phyloP scores from a whole-genome alignment of 331 rosid species.

The Erythrophleum ivorense region DNA sequence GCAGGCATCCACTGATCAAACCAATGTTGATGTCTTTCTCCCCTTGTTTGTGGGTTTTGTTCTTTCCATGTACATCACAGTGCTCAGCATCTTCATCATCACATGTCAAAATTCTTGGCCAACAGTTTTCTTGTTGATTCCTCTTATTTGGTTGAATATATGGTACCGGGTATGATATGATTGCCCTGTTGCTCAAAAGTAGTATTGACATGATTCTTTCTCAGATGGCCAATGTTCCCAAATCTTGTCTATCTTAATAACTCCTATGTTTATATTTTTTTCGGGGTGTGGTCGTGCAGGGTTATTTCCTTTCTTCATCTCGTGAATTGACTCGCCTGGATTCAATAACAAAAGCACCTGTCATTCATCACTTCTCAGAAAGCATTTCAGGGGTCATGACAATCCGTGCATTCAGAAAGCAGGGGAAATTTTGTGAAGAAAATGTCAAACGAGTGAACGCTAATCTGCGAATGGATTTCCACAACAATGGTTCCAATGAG shows the following conservation, averaged over 20 bases:
- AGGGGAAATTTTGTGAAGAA: conserved; percentile 54
- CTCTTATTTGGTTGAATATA: conserved; percentile 72
- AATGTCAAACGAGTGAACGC: conserved; percentile 64
- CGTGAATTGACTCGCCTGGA: conserved; percentile 79
- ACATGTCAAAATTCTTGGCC: conserved; percentile 82
- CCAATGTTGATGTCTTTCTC: conserved; percentile 61
- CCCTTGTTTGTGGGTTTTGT: conserved; percentile 51
- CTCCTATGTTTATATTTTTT: background rate
- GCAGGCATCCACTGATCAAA: conserved; percentile 80
- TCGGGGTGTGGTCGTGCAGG: conserved; percentile 39
- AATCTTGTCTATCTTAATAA: background rate
- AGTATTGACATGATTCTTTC: background rate
- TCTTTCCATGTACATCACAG: conserved; percentile 60
- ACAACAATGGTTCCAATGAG: conserved; percentile 70
- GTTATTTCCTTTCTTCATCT: conserved; percentile 72
- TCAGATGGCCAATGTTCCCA: background rate
- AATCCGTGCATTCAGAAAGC: conserved; percentile 65
- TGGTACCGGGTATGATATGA: conserved; percentile 77
- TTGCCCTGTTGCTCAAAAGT: no score
- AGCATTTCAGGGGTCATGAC: conserved; percentile 81
- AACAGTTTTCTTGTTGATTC: conserved; percentile 64
- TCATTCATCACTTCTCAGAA: conserved; percentile 85
- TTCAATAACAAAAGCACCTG: conserved; percentile 77
- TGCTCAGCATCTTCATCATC: conserved; percentile 58
- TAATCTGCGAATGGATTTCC: conserved; percentile 76